Evolutionary conservation across 805 yeast genomes (phyloP).

Genomic region (Candida ficus): DNA sequence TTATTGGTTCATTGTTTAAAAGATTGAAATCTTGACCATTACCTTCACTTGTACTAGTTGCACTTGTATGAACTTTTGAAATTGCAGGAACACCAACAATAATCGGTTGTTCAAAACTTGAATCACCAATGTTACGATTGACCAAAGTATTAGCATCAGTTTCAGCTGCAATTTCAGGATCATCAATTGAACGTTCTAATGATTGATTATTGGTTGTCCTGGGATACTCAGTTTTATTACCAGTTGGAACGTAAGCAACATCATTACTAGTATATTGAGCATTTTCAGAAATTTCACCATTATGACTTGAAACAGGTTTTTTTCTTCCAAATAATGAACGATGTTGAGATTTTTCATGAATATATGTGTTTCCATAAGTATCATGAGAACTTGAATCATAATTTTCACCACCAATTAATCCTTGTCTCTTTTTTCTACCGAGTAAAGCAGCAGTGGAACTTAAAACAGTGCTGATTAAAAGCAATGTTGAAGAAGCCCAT

Average conservation of each 20-base stretch:
- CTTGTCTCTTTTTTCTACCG: conserved; percentile 9
- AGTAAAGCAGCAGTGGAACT: conserved; percentile 21
- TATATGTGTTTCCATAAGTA: conserved; percentile 24
- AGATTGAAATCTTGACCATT: no score
- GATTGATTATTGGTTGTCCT: neutral
- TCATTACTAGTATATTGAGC: no score
- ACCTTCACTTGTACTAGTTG: no score
- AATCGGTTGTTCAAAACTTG: neutral
- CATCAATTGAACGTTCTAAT: conserved; percentile 3
- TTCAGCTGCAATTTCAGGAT: conserved; percentile 2
- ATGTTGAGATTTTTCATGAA: conserved; percentile 13
- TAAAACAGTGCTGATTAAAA: conserved; percentile 15
- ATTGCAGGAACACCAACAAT: no score
- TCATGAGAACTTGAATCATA: conserved; percentile 24
- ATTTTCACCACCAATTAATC: conserved; percentile 15
- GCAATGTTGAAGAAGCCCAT: conserved; percentile 47
- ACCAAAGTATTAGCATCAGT: conserved; percentile 7
- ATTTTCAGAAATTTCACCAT: no score
- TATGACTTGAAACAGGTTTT: no score
- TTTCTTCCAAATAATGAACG: conserved; percentile 15
- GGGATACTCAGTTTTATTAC: neutral
- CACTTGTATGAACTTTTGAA: no score
- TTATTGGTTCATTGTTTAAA: no score
- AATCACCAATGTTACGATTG: neutral
- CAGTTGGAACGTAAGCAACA: conserved; percentile 11